These are phyloP conservation scores for Apophysomyces trapeziformis DNA, from an alignment of 371 early-diverging fungal species.

Conservation along the genomic window DNA sequence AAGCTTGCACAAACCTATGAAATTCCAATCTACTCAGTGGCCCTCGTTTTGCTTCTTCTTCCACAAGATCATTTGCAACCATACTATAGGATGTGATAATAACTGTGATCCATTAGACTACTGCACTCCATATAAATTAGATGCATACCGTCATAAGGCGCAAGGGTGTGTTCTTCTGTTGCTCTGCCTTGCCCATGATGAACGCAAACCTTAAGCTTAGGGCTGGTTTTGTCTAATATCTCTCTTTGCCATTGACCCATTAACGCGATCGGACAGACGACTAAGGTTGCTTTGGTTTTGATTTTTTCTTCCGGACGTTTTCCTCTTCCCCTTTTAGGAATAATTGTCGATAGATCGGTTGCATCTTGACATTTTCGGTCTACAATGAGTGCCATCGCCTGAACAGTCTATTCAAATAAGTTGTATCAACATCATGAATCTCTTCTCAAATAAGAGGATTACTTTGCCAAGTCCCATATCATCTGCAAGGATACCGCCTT, in stretches of 20 bases:
- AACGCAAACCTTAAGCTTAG: slow-evolving; percentile 53
- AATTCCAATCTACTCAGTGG: slow-evolving; percentile 35
- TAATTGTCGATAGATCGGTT: slow-evolving; percentile 12
- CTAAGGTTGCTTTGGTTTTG: slow-evolving; percentile 55
- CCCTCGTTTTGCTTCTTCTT: slow-evolving; percentile 10
- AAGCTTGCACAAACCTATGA: slow-evolving; percentile 34
- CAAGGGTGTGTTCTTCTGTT: slow-evolving; percentile 36
- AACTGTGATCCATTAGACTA: slow-evolving; percentile 22
- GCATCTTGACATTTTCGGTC: slow-evolving; percentile 40
- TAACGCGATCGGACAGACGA: slow-evolving; percentile 67
- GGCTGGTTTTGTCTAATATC: slow-evolving; percentile 51
- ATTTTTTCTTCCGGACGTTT: slow-evolving; percentile 11
- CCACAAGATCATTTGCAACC: slow-evolving; percentile 19
- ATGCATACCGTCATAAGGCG: slow-evolving; percentile 43
- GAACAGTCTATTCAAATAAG: slow-evolving; percentile 60
- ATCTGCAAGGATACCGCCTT: slow-evolving; percentile 79
- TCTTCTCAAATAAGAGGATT: not conserved
- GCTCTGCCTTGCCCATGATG: slow-evolving; percentile 57
- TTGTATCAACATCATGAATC: not conserved
- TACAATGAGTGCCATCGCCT: slow-evolving; percentile 77
- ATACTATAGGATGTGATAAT: slow-evolving; percentile 45
- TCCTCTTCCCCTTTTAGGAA: not conserved
- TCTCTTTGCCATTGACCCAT: slow-evolving; percentile 72
- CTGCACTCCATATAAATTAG: not conserved
- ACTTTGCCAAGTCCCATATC: slow-evolving; percentile 66